Evolutionary conservation across 176 grass and related monocot species (phyloP), one percentile per base, ranked within the genome.

Genomic region (Pontederia crassipes): DNA sequence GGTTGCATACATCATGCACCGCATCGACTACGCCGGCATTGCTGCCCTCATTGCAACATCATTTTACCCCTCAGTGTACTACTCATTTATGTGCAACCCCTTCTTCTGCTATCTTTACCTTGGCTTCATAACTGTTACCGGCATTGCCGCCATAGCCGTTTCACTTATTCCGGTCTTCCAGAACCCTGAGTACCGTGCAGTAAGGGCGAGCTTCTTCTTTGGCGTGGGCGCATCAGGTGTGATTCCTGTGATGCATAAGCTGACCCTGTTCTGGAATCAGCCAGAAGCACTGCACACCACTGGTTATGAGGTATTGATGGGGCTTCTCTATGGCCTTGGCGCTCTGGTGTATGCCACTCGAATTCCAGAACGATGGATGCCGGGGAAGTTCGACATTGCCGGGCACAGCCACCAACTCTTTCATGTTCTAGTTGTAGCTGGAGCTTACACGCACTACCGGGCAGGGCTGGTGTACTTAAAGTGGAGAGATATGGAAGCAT

Each of bases 351-450:
- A 95, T 12, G 89, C 82, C 1, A 73, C 89, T 17, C 76, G 89
- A 81, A 83, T 95, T 47, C 89, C 85, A 45, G 85, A 89, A 65
- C 82, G 89, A 45, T 95, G 89, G 89, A 95, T 95, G 89, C 85
- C 89, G 20, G 89, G 89, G 60, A 95, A 89, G 49, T 95, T 95
- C 56, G 89, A 95, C 73, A 86, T 95, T 14, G 89, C 89, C 0
- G 85, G 85, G 64, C 89, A 95, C 54, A 86, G 89, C 64, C 89
- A 95, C 74, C 89, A 95, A 62, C 62, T 95, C 32, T 95, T 95
- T 62, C 89, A 95, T 72, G 66, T 95, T 51, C 67, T 95, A 48
- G 89, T 95, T 11, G 85, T 95, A 10, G 89, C 85, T 18, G 89
- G 85, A 65, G 89, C 89, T 0, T 95, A 80, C 76, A 89, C 85